A percentile compares a stretch with the other conserved stretches of the same genome.
phyloP scores from a whole-genome alignment of 495 filamentous ascomycete genomes.

The Staphylotrichum longicolle region DNA sequence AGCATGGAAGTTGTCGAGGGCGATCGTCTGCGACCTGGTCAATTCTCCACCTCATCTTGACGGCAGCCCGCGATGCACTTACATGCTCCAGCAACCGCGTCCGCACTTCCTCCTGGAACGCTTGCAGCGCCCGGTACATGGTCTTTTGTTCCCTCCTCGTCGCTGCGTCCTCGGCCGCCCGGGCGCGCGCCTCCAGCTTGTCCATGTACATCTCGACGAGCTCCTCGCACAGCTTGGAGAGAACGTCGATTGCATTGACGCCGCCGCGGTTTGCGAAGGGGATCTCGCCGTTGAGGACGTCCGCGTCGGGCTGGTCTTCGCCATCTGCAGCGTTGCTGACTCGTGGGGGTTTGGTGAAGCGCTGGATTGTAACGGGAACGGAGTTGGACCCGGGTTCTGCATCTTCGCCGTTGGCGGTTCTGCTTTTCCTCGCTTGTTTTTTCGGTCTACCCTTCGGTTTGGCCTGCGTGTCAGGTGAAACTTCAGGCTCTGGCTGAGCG shows the following conservation, averaged over 20 bases:
- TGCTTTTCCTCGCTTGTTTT: constrained; percentile 16
- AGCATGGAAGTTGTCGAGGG: constrained; percentile 63
- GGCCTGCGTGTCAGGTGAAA: constrained; percentile 18
- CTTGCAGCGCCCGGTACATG: constrained; percentile 62
- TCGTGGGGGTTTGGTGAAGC: constrained; percentile 39
- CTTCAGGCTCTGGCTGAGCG: constrained; percentile 5
- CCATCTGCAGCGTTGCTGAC: constrained; percentile 26
- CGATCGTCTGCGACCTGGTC: constrained; percentile 42
- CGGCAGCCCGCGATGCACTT: constrained; percentile 28
- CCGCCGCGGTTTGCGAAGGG: constrained; percentile 57
- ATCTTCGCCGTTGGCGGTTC: constrained; percentile 24
- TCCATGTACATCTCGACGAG: constrained; percentile 54
- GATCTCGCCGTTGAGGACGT: constrained; percentile 47
- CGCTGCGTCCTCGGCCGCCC: constrained; percentile 40
- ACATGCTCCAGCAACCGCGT: constrained; percentile 60
- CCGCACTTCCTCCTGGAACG: constrained; percentile 66
- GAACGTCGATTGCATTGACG: constrained; percentile 67
- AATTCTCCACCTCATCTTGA: not conserved
- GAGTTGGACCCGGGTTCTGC: constrained; percentile 22
- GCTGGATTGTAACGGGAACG: constrained; percentile 47
- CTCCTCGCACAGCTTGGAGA: constrained; percentile 68
- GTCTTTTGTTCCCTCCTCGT: constrained; percentile 54
- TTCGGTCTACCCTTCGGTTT: constrained; percentile 27
- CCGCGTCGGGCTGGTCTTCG: constrained; percentile 40
- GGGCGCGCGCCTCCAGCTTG: constrained; percentile 41